A percentile compares a stretch with the other conserved stretches of the same genome.
Conservation (phyloP, 345 rosid genomes). For the Reutealis trisperma region DNA sequence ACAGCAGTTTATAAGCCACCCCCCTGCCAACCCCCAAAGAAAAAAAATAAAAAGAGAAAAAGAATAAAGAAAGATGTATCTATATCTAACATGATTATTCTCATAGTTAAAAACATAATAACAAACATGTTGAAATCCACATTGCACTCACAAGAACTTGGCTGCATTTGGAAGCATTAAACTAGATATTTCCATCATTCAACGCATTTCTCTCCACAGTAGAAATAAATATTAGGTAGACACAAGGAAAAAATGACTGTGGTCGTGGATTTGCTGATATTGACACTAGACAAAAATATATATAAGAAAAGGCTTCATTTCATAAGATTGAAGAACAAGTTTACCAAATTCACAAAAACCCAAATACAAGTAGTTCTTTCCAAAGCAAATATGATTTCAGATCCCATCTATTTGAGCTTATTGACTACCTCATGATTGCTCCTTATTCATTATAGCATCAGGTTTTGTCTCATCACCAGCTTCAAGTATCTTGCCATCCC, state of each 20-base stretch:
- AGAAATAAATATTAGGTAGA: neutral
- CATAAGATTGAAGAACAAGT: neutral
- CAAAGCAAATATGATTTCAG: neutral
- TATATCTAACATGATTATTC: neutral
- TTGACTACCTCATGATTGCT: neutral
- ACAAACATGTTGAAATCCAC: neutral
- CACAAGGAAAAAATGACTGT: constrained; percentile 5
- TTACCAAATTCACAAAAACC: neutral
- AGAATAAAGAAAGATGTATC: too few species aligned
- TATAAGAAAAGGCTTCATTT: neutral
- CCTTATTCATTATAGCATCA: constrained; percentile 17
- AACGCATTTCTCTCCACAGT: neutral
- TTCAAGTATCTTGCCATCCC: constrained; percentile 73
- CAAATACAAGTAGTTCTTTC: neutral
- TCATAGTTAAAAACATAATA: neutral
- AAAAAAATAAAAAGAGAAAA: too few species aligned
- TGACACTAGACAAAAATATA: neutral
- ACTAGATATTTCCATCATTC: neutral
- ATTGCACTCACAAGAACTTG: neutral
- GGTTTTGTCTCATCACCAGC: constrained; percentile 19
- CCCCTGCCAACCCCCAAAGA: neutral
- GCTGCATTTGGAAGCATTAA: constrained; percentile 1
- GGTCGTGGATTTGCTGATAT: neutral
- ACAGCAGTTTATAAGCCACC: neutral
- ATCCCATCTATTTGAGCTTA: neutral